These are phyloP conservation scores for Uronychia setigera DNA, from an alignment of 73 alveolate genomes.

Conservation along the genomic window DNA sequence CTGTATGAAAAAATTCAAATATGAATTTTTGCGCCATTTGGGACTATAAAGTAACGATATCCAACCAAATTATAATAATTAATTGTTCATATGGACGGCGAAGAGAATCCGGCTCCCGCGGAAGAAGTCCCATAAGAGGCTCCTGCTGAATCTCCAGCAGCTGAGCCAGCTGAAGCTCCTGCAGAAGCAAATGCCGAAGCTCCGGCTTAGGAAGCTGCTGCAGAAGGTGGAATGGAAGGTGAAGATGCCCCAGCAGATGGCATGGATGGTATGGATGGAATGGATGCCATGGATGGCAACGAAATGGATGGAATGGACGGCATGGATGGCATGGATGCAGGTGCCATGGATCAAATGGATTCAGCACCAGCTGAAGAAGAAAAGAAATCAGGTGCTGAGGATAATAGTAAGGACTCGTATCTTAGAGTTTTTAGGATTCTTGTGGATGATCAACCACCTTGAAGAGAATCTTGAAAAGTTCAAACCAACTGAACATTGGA, in stretches of 20 bases:
- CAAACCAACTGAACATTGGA: conserved; percentile 63
- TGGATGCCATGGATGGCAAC: conserved; percentile 1
- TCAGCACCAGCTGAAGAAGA: conserved; percentile 2
- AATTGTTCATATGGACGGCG: neutral
- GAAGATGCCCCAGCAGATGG: conserved; percentile 1
- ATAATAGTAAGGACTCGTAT: conserved; percentile 25
- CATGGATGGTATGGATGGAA: conserved; percentile 17
- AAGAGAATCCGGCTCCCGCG: neutral
- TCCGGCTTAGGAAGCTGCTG: conserved; percentile 18
- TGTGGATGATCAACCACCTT: conserved; percentile 61
- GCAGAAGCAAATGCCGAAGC: conserved; percentile 1
- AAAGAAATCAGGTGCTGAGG: conserved; percentile 38
- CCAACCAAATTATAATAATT: too few species aligned
- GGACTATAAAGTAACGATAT: too few species aligned
- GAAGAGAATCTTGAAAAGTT: conserved; percentile 61
- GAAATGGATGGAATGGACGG: conserved; percentile 16
- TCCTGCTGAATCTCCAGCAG: neutral
- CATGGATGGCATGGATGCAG: neutral
- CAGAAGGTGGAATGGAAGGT: conserved; percentile 22
- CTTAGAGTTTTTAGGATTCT: conserved; percentile 17
- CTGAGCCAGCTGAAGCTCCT: neutral
- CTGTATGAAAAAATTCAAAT: too few species aligned
- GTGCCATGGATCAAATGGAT: neutral
- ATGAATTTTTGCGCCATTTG: too few species aligned
- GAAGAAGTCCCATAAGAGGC: neutral